A percentile compares a stretch with the other conserved stretches of the same genome.
Evolutionary conservation across 1,139 yeast species (phyloP).

Genomic region (Trichomonascaceae sp.): DNA sequence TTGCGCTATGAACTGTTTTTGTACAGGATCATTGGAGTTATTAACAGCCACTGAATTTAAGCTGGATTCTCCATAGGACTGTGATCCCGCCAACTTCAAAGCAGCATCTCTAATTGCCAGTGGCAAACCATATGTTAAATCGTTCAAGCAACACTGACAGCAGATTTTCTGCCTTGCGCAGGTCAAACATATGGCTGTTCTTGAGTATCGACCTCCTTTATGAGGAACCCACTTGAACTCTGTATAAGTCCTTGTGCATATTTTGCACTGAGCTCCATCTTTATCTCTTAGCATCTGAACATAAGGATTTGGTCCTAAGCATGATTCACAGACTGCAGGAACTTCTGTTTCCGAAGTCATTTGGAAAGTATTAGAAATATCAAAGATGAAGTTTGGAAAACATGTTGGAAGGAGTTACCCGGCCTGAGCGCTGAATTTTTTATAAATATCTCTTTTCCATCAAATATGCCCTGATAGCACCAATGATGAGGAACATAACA

Average conservation of each 20-base stretch:
- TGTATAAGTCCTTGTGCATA: constrained; percentile 81
- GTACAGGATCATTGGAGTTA: constrained; percentile 37
- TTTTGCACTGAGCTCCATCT: constrained; percentile 59
- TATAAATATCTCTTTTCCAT: neutral
- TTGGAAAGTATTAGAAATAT: neutral
- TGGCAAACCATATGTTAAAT: constrained; percentile 73
- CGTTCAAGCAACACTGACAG: constrained; percentile 84
- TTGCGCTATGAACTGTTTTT: constrained; percentile 49
- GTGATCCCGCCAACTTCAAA: constrained; percentile 52
- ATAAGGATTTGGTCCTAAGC: constrained; percentile 62
- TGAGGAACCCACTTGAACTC: constrained; percentile 62
- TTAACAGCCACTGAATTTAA: constrained; percentile 28
- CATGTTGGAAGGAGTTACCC: neutral
- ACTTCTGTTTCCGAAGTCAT: constrained; percentile 36
- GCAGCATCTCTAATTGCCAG: constrained; percentile 76
- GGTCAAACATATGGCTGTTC: constrained; percentile 52
- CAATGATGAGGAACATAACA: constrained; percentile 16
- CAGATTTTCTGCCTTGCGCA: constrained; percentile 77
- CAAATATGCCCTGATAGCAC: neutral
- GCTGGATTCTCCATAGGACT: constrained; percentile 27
- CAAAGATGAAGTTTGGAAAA: neutral
- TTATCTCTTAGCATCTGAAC: constrained; percentile 65
- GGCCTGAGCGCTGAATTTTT: neutral
- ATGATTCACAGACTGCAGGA: constrained; percentile 64
- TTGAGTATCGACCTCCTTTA: constrained; percentile 23